A percentile compares a stretch with the other conserved stretches of the same genome.
These are phyloP conservation scores for Monilinia laxa DNA, from an alignment of 2,329 filamentous ascomycete genomes.

Conservation along the genomic window DNA sequence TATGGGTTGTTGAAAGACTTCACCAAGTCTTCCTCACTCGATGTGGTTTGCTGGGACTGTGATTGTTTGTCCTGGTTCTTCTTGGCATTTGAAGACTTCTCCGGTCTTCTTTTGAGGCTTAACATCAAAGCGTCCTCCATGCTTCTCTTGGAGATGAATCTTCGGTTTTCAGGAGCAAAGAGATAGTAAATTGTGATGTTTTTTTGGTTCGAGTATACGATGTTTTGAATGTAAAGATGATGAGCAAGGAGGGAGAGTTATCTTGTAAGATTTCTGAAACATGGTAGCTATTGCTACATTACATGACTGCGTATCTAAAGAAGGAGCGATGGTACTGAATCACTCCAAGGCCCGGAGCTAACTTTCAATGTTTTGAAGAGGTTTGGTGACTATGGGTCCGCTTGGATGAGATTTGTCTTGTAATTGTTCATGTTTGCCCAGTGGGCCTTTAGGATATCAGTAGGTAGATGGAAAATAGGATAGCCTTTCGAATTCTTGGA, in stretches of 20 bases:
- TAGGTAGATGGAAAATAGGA: not conserved
- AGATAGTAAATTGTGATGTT: not conserved
- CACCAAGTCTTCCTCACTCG: too few species aligned
- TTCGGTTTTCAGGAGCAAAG: not conserved
- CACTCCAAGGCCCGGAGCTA: not conserved
- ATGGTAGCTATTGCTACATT: not conserved
- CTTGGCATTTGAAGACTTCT: not conserved
- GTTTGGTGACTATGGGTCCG: too few species aligned
- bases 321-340: not conserved
- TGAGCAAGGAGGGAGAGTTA: not conserved
- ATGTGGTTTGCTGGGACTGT: too few species aligned
- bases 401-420: not conserved
- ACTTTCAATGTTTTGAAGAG: not conserved
- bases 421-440: not conserved
- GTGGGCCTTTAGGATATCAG: not conserved
- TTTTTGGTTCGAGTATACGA: not conserved
- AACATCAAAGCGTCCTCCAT: not conserved
- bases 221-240: not conserved
- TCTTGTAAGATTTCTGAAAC: not conserved
- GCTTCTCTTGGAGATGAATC: not conserved
- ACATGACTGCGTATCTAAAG: not conserved
- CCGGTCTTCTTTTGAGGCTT: not conserved
- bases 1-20: not conserved
- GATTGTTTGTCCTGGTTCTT: too few species aligned
- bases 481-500: not conserved